Evolutionary conservation across 2,329 filamentous ascomycete species (phyloP), one percentile per base, ranked within the genome.

Genomic region (Colletotrichum echinochloae): DNA sequence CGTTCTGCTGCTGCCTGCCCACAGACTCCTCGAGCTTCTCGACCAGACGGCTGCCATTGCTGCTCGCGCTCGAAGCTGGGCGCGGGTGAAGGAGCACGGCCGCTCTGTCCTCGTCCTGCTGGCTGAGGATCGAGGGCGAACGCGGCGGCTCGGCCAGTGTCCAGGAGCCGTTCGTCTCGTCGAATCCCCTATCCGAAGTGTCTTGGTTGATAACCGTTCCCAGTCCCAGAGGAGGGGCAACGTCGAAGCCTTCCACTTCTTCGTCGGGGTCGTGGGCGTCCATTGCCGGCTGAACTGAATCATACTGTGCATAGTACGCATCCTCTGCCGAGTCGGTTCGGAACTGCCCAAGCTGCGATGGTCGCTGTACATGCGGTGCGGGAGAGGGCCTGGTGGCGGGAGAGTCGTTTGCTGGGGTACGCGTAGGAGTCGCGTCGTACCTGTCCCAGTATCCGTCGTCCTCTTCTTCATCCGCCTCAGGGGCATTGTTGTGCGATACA

Each of bases 211-310:
- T 77, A 5, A 71, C 60, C 12, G 48, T 49, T 18, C 69, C n/a
- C 70, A 71, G 46, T 39, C 81, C 80, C 20, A 81, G 74, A 1
- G 81, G 80, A 3, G 82, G 82, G 20, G 69, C 69, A 20, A 60
- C 54, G 8, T 80, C 79, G 23, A 80, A 73, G 30, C 78, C 78
- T 33, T 76, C 75, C 16, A 81, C 82, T 66, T 85, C 90, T 81
- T 94, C 92, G 75, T 94, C 91, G n/a, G 92, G 92, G 74, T 95
- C 92, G 78, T 95, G 90, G 66, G 89, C 89, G 79, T 95, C 93
- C 85, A 95, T 89, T 39, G 92, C 92, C 2, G 93, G 92, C 78
- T 95, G 93, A 11, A 95, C 92, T 73, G 88, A 85, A 75, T 92
- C 90, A 78, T 96, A 95, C 77, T 91, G 90, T 23, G 91, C 89